These are phyloP conservation scores for Fagopyrum homotropicum DNA, from an alignment of 148 eudicot species.

Conservation along the genomic window DNA sequence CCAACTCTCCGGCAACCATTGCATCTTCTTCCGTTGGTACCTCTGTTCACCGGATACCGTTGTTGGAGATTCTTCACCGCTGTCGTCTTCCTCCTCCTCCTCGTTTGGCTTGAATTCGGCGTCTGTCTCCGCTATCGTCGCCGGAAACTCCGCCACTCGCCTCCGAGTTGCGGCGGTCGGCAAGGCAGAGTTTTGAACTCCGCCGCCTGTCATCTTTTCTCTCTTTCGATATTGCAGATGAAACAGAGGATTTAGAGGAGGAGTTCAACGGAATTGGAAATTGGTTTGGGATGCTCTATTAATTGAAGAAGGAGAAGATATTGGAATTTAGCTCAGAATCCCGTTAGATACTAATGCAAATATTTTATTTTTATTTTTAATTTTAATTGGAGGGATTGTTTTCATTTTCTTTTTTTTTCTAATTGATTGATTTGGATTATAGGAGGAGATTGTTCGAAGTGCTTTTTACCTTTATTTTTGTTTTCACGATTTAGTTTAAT, in stretches of 20 bases:
- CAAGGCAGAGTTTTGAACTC: conserved; percentile 6
- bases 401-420: too few species aligned
- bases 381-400: too few species aligned
- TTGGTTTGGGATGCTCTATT: neutral
- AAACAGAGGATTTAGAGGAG: neutral
- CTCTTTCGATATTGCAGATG: neutral
- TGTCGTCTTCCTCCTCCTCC: neutral
- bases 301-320: neutral
- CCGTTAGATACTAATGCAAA: neutral
- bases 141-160: neutral
- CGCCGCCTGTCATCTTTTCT: neutral
- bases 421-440: neutral
- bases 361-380: too few species aligned
- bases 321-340: neutral
- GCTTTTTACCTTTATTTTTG: neutral
- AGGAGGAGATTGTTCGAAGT: neutral
- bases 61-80: neutral
- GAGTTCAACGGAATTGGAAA: neutral
- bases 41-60: neutral
- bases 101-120: neutral
- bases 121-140: neutral
- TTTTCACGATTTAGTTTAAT: neutral
- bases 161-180: neutral
- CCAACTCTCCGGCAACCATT: conserved; percentile 9
- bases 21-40: conserved; percentile 1